A percentile compares a stretch with the other conserved stretches of the same genome.
Evolutionary conservation across 2,329 filamentous ascomycete genomes (phyloP).

Genomic region (Phoma sp.): DNA sequence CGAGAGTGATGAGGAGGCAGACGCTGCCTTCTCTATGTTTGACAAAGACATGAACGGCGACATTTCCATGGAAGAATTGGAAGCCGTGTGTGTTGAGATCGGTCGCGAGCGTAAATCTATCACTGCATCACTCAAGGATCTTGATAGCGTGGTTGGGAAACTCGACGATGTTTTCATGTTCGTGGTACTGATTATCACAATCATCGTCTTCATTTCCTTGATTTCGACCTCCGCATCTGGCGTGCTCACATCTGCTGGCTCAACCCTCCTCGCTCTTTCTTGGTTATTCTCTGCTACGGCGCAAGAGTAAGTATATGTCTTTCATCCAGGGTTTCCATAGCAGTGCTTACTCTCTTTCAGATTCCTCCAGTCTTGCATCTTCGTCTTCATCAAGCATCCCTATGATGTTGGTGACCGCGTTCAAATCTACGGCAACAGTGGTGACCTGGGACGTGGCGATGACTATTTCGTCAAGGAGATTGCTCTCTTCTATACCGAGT

Average conservation of each 20-base stretch:
- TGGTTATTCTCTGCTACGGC: slow-evolving; percentile 94
- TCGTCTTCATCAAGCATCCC: slow-evolving; percentile 96
- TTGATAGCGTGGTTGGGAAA: slow-evolving; percentile 91
- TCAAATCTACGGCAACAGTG: slow-evolving; percentile 88
- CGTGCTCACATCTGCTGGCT: slow-evolving; percentile 87
- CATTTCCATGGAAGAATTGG: slow-evolving; percentile 93
- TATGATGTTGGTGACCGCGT: slow-evolving; percentile 96
- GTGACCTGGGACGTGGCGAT: slow-evolving; percentile 77
- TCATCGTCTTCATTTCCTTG: slow-evolving; percentile 87
- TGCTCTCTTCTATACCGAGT: slow-evolving; percentile 90
- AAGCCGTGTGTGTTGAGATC: slow-evolving; percentile 91
- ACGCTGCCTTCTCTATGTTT: slow-evolving; percentile 88
- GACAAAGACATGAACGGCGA: slow-evolving; percentile 97
- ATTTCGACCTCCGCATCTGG: slow-evolving; percentile 90
- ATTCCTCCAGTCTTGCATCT: slow-evolving; percentile 90
- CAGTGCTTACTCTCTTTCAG: neutral
- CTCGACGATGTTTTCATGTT: slow-evolving; percentile 89
- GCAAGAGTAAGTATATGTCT: slow-evolving; percentile 63
- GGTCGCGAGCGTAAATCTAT: slow-evolving; percentile 95
- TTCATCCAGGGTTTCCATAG: neutral
- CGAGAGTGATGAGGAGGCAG: slow-evolving; percentile 80
- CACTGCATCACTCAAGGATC: slow-evolving; percentile 89
- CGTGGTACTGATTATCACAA: slow-evolving; percentile 77
- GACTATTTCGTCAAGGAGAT: slow-evolving; percentile 98
- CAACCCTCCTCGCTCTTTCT: slow-evolving; percentile 83